Evolutionary conservation across 768 basidiomycete genomes (phyloP), one percentile per base, ranked within the genome.

Genomic region (Gymnopilus junonius): DNA sequence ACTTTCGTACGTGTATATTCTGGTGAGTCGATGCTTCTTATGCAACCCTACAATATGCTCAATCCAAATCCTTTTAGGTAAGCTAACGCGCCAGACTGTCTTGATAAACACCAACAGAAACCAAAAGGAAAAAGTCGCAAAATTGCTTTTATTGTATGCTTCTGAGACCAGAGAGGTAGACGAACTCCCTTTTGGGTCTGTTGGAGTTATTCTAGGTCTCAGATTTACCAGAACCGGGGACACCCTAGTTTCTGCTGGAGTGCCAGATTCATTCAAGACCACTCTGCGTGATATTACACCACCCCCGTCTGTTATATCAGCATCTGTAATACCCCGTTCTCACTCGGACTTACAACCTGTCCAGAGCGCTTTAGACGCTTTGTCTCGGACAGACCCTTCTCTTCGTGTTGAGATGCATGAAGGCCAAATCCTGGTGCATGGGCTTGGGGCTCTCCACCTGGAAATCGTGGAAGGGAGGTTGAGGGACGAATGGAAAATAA

Each of bases 1-100:
- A 95, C 94, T 1, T 95, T 94, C 71, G 89, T 95, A 39, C 83
- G 94, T 25, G 85, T 95, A 20, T 95, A 95, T 74, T 94, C 93
- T 57, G 94, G 93, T 92, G 72, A 64, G 80, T 17, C 21, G 12
- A 23, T 14, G 25, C 8, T 37, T n/a, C 34, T n/a, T 62, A 58
- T 62, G 42, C 11, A 4, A n/a, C 17, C 20, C 17, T 42, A 20
- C 20, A 8, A 12, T 42, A 25, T 23, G 11, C 54, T 10, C 32
- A 20, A 34, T 59, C 53, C 61, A 37, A 3, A 59, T 57, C 48
- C 34, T 35, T 40, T 56, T 61, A 93, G 93, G 93, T 15, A 91
- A 85, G 15, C 76, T 95, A 50, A 90, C 79, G 20, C 84, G 83
- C 20, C 87, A 90, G 62, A 87, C 77, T 57, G 74, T 77, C 4